Evolutionary conservation across 768 basidiomycete species (phyloP), one percentile per base, ranked within the genome.

Genomic region (Tricholomella constricta): DNA sequence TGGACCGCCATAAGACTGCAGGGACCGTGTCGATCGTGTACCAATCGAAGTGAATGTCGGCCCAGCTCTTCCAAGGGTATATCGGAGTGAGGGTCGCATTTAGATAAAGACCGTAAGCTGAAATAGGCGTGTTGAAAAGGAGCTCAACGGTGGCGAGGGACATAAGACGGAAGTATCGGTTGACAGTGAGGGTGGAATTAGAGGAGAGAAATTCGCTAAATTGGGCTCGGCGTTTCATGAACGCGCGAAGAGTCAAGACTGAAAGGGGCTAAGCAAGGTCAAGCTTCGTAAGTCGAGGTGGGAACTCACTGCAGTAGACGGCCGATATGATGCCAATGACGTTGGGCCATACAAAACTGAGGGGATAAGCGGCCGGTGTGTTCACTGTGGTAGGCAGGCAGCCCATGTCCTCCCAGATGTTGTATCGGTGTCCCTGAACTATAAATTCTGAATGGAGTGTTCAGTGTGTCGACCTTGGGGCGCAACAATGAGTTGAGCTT

Each of bases 151-250:
- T 61, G 2, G 79, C 77, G 3, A 82, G 62, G 0, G 67, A 63
- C 78, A 82, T 80, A 8, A 83, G 69, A 6, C 80, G 74, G 61
- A 78, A 64, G 65, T 87, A 86, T 15, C 76, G 75, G 50, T 64
- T 64, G 43, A 69, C 60, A 38, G 67, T 79, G 32, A 88, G 65
- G 36, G 63, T 66, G 31, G 49, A 66, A 42, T 67, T 61, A 4
- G 66, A 57, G 0, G 71, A 62, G 3, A 81, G 60, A 32, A 76
- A 63, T 29, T 72, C 60, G 41, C 60, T 63, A 61, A 80, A 77
- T 46, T 77, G 68, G 11, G 69, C 43, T 23, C 72, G 69, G 12
- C 72, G 72, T 27, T 55, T 66, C 40, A 63, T 61, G 56, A 80
- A 77, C 1, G 72, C 65, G 2, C 56, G 51, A 8, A 80, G 48